Percentiles rank a stretch among this genome's conserved stretches.
phyloP scores from a whole-genome alignment of 1,284 basidiomycete species.

The Malassezia sympodialis region DNA sequence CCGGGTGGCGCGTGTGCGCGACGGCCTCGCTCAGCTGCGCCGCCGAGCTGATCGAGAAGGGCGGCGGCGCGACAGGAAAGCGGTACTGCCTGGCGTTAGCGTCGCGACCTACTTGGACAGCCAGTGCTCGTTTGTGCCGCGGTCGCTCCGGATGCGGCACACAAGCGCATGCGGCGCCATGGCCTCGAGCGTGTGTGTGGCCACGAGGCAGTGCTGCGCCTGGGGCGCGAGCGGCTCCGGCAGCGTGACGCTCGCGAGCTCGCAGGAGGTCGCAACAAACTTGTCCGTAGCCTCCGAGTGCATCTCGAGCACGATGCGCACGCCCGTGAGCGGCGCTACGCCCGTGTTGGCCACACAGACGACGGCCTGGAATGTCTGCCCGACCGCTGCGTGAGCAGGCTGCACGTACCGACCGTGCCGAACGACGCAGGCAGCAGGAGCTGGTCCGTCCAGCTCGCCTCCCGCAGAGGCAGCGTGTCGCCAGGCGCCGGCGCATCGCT shows the following conservation, averaged over 20 bases:
- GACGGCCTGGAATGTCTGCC: conserved; percentile 13
- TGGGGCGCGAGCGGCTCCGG: not conserved
- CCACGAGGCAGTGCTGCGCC: conserved; percentile 3
- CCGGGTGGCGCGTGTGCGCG: not conserved
- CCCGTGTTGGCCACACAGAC: conserved; percentile 8
- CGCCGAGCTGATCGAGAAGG: conserved; percentile 6
- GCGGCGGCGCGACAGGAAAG: conserved; percentile 8
- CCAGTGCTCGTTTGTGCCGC: not conserved
- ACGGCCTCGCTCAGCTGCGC: not conserved
- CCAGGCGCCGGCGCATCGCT: not conserved
- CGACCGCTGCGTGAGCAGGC: conserved; percentile 1
- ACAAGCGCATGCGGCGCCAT: conserved; percentile 11
- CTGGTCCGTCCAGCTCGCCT: conserved; percentile 8
- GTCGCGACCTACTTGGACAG: conserved; percentile 6
- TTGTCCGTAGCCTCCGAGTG: not conserved
- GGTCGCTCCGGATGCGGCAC: conserved; percentile 8
- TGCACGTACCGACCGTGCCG: conserved; percentile 8
- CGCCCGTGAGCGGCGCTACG: not conserved
- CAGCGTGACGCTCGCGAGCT: not conserved
- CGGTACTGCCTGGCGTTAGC: conserved; percentile 5
- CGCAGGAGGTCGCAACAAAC: not conserved
- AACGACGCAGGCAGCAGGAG: conserved; percentile 9
- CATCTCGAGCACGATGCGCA: conserved; percentile 6
- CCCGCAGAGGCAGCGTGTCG: not conserved
- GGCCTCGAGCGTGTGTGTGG: not conserved